Percentiles rank a stretch among this genome's conserved stretches.
These are phyloP conservation scores for Singerocomus rubriflavus DNA, from an alignment of 1,284 basidiomycete genomes.

Conservation along the genomic window DNA sequence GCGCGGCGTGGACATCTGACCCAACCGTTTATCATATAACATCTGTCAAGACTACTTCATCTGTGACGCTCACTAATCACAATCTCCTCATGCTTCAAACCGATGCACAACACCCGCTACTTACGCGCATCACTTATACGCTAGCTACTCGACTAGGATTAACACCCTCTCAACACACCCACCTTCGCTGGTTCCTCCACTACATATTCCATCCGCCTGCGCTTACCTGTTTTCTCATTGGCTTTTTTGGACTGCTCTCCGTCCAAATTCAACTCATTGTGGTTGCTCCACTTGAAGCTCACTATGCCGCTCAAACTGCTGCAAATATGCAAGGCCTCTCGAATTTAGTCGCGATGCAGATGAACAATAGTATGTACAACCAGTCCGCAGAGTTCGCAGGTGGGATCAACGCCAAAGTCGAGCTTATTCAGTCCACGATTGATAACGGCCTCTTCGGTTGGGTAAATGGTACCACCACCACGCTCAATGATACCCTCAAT, in stretches of 20 bases:
- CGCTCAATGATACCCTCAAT: constrained; percentile 79
- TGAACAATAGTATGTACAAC: constrained; percentile 80
- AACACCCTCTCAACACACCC: constrained; percentile 56
- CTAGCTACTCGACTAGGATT: constrained; percentile 51
- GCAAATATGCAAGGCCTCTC: constrained; percentile 66
- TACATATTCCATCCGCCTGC: constrained; percentile 91
- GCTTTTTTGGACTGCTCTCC: constrained; percentile 86
- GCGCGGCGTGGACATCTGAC: constrained; percentile 72
- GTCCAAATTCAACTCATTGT: constrained; percentile 84
- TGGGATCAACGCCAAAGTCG: constrained; percentile 71
- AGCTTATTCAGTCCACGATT: constrained; percentile 67
- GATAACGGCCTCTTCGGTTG: constrained; percentile 90
- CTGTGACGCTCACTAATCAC: constrained; percentile 62
- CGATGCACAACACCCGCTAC: constrained; percentile 64
- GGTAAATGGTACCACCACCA: constrained; percentile 89
- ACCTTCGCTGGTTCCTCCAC: constrained; percentile 78
- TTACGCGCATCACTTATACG: constrained; percentile 60
- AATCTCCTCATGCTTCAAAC: constrained; percentile 73
- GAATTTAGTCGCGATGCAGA: constrained; percentile 64
- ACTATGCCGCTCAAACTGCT: constrained; percentile 59
- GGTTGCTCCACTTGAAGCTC: constrained; percentile 63
- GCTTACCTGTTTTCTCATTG: constrained; percentile 86
- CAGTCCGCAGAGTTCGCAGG: constrained; percentile 76
- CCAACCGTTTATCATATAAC: constrained; percentile 51
- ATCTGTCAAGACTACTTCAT: constrained; percentile 39